Percentiles rank a stretch among this genome's conserved stretches.
Evolutionary conservation across 2,329 filamentous ascomycete genomes (phyloP).

Genomic region (Calonectria montana): DNA sequence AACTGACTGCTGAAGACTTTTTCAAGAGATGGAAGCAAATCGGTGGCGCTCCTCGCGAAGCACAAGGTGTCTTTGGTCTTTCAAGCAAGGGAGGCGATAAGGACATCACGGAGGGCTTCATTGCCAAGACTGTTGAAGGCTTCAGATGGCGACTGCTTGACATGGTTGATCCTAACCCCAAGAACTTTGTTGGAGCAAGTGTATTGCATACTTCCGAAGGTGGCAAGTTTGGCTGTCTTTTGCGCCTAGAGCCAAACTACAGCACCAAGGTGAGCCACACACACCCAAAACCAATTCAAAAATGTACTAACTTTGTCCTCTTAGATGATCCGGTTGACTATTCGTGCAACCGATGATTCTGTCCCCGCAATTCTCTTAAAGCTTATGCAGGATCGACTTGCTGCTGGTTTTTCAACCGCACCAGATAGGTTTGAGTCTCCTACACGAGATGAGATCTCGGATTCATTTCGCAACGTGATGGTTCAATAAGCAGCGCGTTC

Average conservation of each 20-base stretch:
- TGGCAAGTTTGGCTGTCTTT: slow-evolving; percentile 93
- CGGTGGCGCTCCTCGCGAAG: slow-evolving; percentile 86
- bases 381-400: slow-evolving; percentile 86
- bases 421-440: slow-evolving; percentile 53
- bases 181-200: slow-evolving; percentile 93
- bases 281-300: neutral
- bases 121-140: slow-evolving; percentile 79
- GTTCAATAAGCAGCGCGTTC: slow-evolving; percentile 50
- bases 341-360: slow-evolving; percentile 91
- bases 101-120: slow-evolving; percentile 77
- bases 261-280: slow-evolving; percentile 80
- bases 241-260: slow-evolving; percentile 96
- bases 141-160: slow-evolving; percentile 91
- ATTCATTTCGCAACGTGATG: slow-evolving; percentile 68
- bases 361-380: slow-evolving; percentile 85
- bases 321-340: slow-evolving; percentile 95
- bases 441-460: slow-evolving; percentile 63
- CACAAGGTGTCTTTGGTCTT: slow-evolving; percentile 86
- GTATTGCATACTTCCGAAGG: slow-evolving; percentile 84
- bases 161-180: slow-evolving; percentile 89
- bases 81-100: slow-evolving; percentile 60
- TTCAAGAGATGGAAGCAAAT: slow-evolving; percentile 99
- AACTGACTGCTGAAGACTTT: slow-evolving; percentile 90
- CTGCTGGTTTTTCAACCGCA: slow-evolving; percentile 60
- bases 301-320: slow-evolving; percentile 28